phyloP scores from a whole-genome alignment of 345 rosid species.

The Eucalyptus polyanthemos region DNA sequence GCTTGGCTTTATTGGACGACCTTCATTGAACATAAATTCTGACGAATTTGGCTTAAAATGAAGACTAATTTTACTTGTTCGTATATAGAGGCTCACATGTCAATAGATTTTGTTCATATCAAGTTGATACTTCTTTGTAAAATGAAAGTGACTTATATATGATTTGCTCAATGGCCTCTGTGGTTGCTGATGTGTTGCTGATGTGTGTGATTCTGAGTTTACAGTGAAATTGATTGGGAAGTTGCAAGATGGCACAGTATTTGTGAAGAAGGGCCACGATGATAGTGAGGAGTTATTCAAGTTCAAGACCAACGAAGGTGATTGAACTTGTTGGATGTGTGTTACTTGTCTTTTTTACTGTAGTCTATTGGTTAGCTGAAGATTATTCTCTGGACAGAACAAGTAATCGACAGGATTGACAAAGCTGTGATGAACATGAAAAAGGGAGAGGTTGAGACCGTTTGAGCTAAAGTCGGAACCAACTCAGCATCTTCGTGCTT shows the following conservation, averaged over 20 bases:
- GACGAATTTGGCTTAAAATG: too few species aligned
- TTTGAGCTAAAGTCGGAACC: too few species aligned
- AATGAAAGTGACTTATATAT: neutral
- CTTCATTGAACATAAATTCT: too few species aligned
- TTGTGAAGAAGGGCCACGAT: constrained; percentile 65
- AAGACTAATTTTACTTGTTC: too few species aligned
- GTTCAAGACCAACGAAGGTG: constrained; percentile 88
- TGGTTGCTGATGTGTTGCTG: neutral
- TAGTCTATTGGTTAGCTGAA: neutral
- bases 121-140: too few species aligned
- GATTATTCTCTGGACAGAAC: constrained; percentile 30
- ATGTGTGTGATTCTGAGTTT: neutral
- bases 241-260: constrained; percentile 68
- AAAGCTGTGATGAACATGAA: constrained; percentile 76
- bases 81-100: too few species aligned
- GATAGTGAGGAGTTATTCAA: constrained; percentile 56
- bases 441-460: constrained; percentile 88
- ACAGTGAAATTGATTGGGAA: constrained; percentile 84
- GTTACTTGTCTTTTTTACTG: neutral
- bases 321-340: neutral
- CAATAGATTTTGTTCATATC: too few species aligned
- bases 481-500: too few species aligned
- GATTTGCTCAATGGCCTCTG: neutral
- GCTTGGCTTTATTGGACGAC: too few species aligned
- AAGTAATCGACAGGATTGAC: constrained; percentile 89